These are phyloP conservation scores for Zasmidium cellare DNA, from an alignment of 2,329 filamentous ascomycete genomes.

Conservation along the genomic window DNA sequence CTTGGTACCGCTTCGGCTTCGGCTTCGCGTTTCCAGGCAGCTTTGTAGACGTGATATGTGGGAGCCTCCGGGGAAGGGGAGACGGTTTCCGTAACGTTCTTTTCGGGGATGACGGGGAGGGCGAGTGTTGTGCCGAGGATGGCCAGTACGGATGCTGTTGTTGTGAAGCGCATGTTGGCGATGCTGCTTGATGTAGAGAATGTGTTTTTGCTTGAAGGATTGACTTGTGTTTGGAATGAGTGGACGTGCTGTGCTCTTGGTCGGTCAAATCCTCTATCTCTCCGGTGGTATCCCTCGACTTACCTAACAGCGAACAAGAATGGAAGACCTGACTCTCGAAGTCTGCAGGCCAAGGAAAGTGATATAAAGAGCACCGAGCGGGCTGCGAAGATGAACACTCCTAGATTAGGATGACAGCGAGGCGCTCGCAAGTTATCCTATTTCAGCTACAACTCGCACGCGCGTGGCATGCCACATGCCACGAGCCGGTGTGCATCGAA, in stretches of 20 bases:
- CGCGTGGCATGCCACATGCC: background rate
- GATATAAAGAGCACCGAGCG: background rate
- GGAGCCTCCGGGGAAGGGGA: background rate
- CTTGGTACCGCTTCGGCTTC: background rate
- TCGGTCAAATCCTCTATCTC: background rate
- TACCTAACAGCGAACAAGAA: background rate
- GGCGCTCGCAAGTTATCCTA: background rate
- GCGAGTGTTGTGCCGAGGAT: background rate
- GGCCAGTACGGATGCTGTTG: background rate
- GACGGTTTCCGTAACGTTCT: background rate
- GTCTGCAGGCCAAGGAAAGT: background rate
- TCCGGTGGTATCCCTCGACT: too few relatives aligned
- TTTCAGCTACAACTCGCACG: background rate
- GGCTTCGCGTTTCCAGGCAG: background rate
- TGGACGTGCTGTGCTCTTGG: background rate
- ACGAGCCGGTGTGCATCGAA: background rate
- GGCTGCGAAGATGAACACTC: background rate
- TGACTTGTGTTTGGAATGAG: background rate
- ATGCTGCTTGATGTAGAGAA: background rate
- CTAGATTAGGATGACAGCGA: background rate
- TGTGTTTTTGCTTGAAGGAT: background rate
- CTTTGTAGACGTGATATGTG: background rate
- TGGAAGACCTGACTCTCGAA: background rate
- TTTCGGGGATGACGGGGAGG: background rate
- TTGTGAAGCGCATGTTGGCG: background rate